phyloP scores from a whole-genome alignment of 345 rosid species.

The Eucalyptus marginata region DNA sequence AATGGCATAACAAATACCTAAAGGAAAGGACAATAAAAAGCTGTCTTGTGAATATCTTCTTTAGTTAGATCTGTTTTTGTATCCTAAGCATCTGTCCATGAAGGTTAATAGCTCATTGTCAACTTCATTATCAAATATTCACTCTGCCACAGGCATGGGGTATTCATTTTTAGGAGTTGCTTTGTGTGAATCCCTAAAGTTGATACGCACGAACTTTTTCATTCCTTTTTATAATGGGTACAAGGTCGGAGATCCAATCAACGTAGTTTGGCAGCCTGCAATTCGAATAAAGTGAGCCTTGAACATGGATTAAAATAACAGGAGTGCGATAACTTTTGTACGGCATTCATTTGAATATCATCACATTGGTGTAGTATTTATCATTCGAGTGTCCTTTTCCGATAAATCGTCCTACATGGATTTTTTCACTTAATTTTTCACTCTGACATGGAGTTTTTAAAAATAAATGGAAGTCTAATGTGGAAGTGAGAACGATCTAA shows the following conservation, averaged over 20 bases:
- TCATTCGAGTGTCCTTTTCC: not conserved
- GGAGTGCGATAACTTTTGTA: not conserved
- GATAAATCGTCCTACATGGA: no score
- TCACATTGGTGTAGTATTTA: no score
- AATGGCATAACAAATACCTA: not conserved
- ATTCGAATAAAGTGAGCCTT: not conserved
- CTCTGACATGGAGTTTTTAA: rapidly evolving
- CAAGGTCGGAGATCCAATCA: not conserved
- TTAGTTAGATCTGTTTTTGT: not conserved
- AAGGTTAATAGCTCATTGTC: not conserved
- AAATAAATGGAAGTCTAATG: not conserved
- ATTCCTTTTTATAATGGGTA: no score
- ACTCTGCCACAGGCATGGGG: not conserved
- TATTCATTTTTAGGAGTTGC: not conserved
- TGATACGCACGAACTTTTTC: not conserved
- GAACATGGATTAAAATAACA: not conserved
- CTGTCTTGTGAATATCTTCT: no score
- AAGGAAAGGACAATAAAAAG: not conserved
- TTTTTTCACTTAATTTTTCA: not conserved
- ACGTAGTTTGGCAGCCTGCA: rapidly evolving
- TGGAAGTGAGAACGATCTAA: not conserved
- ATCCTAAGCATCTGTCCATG: not conserved
- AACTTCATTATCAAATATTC: not conserved
- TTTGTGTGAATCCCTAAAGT: not conserved
- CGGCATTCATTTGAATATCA: rapidly evolving